Conservation (phyloP, 352 stramenopile genomes). For the Globisporangium nodosum region DNA sequence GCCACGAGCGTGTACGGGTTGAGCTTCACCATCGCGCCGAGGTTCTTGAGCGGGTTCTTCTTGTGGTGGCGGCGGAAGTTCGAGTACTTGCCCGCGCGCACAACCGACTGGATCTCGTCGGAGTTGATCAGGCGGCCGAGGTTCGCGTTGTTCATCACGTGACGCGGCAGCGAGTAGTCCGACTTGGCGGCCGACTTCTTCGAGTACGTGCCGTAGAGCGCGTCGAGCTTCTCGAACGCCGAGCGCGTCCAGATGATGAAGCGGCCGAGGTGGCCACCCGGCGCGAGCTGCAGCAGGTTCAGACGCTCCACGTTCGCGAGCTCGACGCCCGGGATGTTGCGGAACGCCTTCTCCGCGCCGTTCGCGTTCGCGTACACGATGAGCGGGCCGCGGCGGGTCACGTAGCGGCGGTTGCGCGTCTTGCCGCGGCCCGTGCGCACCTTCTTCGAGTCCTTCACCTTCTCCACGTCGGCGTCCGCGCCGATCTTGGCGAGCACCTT, state of each 20-base stretch:
- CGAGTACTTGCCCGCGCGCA: constrained; percentile 92
- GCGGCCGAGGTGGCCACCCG: constrained; percentile 97
- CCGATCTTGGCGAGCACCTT: constrained; percentile 94
- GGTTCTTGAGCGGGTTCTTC: constrained; percentile 97
- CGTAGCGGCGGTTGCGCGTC: constrained; percentile 97
- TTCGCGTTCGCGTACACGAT: constrained; percentile 95
- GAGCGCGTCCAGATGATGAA: constrained; percentile 99
- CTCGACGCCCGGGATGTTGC: constrained; percentile 98
- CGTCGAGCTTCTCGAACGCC: constrained; percentile 96
- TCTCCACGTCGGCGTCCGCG: constrained; percentile 95
- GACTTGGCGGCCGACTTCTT: constrained; percentile 90
- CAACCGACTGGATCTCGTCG: constrained; percentile 96
- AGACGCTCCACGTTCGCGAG: constrained; percentile 96
- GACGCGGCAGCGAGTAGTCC: constrained; percentile 90
- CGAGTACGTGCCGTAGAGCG: constrained; percentile 94
- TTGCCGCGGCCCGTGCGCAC: constrained; percentile 98
- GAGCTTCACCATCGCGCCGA: constrained; percentile 94
- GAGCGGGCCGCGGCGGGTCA: constrained; percentile 92
- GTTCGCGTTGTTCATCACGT: constrained; percentile 97
- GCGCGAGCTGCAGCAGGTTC: constrained; percentile 97
- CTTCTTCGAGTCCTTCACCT: constrained; percentile 97
- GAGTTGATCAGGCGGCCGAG: constrained; percentile 99
- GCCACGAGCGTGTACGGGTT: constrained; percentile 96
- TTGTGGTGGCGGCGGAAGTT: constrained; percentile 91
- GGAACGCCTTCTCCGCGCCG: constrained; percentile 93